Conservation (phyloP, 495 filamentous ascomycete species). For the Ascobolus immersus region DNA sequence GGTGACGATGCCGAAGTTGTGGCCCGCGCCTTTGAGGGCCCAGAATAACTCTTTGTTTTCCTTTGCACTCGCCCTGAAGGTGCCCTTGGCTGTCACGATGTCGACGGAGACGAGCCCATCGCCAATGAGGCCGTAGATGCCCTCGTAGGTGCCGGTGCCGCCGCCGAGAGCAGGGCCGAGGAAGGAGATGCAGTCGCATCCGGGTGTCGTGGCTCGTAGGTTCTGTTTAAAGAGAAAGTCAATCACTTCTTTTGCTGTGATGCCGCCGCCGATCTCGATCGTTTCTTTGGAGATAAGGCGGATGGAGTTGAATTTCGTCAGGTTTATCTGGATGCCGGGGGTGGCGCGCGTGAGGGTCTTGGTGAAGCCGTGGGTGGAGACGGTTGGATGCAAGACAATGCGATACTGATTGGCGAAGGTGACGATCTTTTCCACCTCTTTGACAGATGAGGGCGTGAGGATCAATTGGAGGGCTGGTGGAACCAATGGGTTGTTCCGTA, state of each 20-base stretch:
- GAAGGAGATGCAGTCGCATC: constrained; percentile 29
- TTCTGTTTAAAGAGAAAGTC: constrained; percentile 17
- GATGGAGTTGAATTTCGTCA: constrained; percentile 5
- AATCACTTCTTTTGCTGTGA: constrained; percentile 16
- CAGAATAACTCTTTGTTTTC: constrained; percentile 27
- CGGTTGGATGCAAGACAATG: too few species aligned
- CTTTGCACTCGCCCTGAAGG: constrained; percentile 17
- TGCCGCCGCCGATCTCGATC: constrained; percentile 27
- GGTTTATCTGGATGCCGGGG: constrained; percentile 6
- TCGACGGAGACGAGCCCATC: constrained; percentile 30
- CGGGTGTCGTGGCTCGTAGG: constrained; percentile 25
- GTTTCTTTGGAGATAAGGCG: constrained; percentile 26
- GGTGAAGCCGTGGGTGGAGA: too few species aligned
- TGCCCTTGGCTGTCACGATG: constrained; percentile 32
- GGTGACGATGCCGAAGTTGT: constrained; percentile 42
- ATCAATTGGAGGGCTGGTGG: too few species aligned
- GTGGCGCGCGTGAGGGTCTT: too few species aligned
- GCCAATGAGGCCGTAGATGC: constrained; percentile 31
- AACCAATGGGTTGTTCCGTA: too few species aligned
- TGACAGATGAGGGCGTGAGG: too few species aligned
- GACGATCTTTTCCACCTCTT: too few species aligned
- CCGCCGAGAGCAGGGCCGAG: constrained; percentile 34
- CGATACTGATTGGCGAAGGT: too few species aligned
- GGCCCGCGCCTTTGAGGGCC: constrained; percentile 32
- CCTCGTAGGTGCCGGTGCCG: constrained; percentile 34